phyloP scores from a whole-genome alignment of 164 flowering plant genomes.

The Chloranthus sessilifolius region DNA sequence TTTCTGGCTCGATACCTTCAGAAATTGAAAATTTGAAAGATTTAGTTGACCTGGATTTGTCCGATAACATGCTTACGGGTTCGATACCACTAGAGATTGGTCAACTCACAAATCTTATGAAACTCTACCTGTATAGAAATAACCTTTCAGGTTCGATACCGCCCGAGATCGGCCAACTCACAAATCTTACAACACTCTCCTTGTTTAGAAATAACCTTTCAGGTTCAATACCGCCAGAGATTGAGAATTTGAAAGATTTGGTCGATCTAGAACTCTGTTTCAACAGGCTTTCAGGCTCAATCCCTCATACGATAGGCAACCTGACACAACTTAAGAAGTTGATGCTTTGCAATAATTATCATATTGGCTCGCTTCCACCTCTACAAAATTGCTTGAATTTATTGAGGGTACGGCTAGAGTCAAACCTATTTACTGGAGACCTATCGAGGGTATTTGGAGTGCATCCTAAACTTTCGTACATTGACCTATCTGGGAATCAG shows the following conservation, averaged over 20 bases:
- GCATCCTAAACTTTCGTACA: conserved; percentile 6
- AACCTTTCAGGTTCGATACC: not conserved
- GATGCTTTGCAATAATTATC: not conserved
- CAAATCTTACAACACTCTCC: not conserved
- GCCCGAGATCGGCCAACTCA: not conserved
- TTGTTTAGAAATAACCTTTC: not conserved
- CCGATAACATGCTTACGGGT: conserved; percentile 17
- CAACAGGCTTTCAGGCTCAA: conserved; percentile 59
- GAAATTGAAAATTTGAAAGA: conserved; percentile 33
- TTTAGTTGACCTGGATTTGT: conserved; percentile 27
- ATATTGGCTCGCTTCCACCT: conserved; percentile 4
- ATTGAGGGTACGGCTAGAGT: conserved; percentile 8
- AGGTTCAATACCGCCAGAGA: not conserved
- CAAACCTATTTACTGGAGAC: conserved; percentile 12
- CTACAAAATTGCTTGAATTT: conserved; percentile 10
- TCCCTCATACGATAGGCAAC: conserved; percentile 64
- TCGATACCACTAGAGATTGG: not conserved
- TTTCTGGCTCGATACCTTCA: conserved; percentile 33
- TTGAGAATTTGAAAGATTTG: not conserved
- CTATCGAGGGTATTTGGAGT: conserved; percentile 10
- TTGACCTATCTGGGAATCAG: conserved; percentile 8
- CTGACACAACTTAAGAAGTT: not conserved
- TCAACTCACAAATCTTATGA: not conserved
- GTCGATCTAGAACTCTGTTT: conserved; percentile 33
- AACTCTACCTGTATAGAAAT: conserved; percentile 1